Evolutionary conservation across 805 yeast species (phyloP).

Genomic region (Cyberlindnera mycetangii): DNA sequence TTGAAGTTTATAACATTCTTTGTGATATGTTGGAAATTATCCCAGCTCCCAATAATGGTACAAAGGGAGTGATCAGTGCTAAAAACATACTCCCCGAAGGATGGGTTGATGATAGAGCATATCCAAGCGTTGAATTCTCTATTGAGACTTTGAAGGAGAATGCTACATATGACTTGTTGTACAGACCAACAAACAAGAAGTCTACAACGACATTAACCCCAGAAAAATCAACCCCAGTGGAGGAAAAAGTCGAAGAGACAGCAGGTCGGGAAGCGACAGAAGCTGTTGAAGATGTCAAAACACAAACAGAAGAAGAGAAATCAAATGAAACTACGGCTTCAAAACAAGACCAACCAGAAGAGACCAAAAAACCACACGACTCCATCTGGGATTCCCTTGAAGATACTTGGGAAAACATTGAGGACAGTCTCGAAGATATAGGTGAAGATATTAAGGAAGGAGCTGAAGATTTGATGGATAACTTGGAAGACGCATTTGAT

Average conservation of each 20-base stretch:
- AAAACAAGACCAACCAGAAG: neutral
- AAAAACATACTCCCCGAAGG: conserved; percentile 33
- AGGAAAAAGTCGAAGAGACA: neutral
- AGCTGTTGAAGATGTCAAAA: neutral
- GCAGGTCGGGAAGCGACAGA: neutral
- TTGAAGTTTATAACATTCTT: conserved; percentile 69
- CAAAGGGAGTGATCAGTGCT: conserved; percentile 28
- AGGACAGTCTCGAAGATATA: conserved; percentile 21
- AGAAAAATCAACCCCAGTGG: neutral
- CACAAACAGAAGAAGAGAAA: conserved; percentile 3
- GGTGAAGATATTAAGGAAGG: conserved; percentile 22
- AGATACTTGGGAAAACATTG: conserved; percentile 22
- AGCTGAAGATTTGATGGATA: conserved; percentile 18
- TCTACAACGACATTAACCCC: conserved; percentile 20
- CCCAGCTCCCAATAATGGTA: conserved; percentile 64
- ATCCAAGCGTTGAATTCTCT: conserved; percentile 49
- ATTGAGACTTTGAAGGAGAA: conserved; percentile 38
- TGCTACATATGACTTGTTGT: conserved; percentile 51
- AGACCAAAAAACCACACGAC: conserved; percentile 17
- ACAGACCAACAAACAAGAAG: conserved; percentile 20
- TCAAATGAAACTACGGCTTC: conserved; percentile 11
- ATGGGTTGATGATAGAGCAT: conserved; percentile 47
- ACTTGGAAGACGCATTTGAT: conserved; percentile 19
- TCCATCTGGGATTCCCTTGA: conserved; percentile 28
- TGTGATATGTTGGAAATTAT: conserved; percentile 56